These are phyloP conservation scores for Trichoderma oligosporum DNA, from an alignment of 2,329 filamentous ascomycete species.

Conservation along the genomic window DNA sequence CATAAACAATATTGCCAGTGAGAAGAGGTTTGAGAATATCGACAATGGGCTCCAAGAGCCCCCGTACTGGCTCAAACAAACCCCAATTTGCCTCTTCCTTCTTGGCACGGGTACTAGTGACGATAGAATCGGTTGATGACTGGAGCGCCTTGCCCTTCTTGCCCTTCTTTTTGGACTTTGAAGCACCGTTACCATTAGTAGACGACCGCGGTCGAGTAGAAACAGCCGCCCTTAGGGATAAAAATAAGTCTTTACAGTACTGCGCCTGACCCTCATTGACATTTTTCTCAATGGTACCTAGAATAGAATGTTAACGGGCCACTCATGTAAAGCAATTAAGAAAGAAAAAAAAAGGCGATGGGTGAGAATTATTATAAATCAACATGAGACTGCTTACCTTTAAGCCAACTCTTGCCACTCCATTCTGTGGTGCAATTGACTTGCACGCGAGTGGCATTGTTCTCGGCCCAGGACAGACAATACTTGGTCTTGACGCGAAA, in stretches of 20 bases:
- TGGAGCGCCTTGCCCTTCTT: slow-evolving; percentile 48
- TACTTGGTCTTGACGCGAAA: slow-evolving; percentile 93
- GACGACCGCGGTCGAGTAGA: slow-evolving; percentile 57
- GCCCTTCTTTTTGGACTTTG: slow-evolving; percentile 61
- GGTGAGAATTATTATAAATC: too few species aligned
- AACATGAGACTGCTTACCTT: slow-evolving; percentile 70
- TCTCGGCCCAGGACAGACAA: slow-evolving; percentile 87
- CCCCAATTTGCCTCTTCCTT: slow-evolving; percentile 63
- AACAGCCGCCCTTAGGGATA: slow-evolving; percentile 69
- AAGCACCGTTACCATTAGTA: slow-evolving; percentile 43
- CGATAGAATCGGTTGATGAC: slow-evolving; percentile 42
- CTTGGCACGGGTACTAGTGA: slow-evolving; percentile 40
- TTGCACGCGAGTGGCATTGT: slow-evolving; percentile 78
- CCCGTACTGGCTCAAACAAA: slow-evolving; percentile 71
- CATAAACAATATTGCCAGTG: slow-evolving; percentile 72
- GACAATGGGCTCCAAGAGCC: slow-evolving; percentile 63
- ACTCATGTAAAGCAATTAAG: background rate
- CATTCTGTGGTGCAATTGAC: slow-evolving; percentile 92
- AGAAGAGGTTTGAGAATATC: slow-evolving; percentile 68
- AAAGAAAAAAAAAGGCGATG: background rate
- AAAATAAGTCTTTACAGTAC: slow-evolving; percentile 77
- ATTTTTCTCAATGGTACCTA: slow-evolving; percentile 93
- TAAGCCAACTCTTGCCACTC: slow-evolving; percentile 97
- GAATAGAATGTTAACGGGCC: slow-evolving; percentile 29
- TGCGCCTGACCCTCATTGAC: slow-evolving; percentile 83